These are phyloP conservation scores for Gymnopilus junonius DNA, from an alignment of 768 basidiomycete species.

Conservation along the genomic window DNA sequence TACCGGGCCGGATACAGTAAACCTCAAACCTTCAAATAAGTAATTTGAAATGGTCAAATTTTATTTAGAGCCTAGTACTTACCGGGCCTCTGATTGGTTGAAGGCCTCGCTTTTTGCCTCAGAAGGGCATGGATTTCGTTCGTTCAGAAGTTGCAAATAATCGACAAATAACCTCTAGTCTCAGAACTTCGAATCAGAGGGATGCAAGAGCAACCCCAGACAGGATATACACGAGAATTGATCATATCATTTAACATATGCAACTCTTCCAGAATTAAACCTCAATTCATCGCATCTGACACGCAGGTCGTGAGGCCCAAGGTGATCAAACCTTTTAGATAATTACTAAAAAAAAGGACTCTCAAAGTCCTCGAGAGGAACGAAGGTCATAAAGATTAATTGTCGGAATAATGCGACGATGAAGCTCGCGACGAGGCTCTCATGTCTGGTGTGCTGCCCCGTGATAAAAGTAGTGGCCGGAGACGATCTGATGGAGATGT, in stretches of 20 bases:
- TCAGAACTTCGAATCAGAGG: no score
- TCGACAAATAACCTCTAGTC: no score
- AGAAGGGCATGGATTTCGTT: no score
- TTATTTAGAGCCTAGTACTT: no score
- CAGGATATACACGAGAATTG: no score
- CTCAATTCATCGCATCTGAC: background rate
- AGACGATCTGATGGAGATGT: slow-evolving; percentile 4
- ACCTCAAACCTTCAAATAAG: no score
- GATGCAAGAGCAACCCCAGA: background rate
- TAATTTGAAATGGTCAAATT: no score
- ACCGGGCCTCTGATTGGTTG: no score
- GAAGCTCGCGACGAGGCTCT: slow-evolving; percentile 1
- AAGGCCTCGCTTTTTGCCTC: no score
- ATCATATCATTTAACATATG: no score
- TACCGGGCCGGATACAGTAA: no score
- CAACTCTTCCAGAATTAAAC: background rate
- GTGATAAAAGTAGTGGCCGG: slow-evolving; percentile 10
- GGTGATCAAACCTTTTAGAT: background rate
- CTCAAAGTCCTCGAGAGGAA: slow-evolving; percentile 13
- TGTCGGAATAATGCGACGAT: slow-evolving; percentile 1
- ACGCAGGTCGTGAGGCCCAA: background rate
- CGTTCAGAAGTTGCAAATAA: no score
- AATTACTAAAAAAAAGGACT: slow-evolving; percentile 5
- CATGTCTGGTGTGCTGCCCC: slow-evolving; percentile 12
- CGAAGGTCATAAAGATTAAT: slow-evolving; percentile 3